phyloP scores from a whole-genome alignment of 169 alveolate genomes.

The Plasmodium relictum region DNA sequence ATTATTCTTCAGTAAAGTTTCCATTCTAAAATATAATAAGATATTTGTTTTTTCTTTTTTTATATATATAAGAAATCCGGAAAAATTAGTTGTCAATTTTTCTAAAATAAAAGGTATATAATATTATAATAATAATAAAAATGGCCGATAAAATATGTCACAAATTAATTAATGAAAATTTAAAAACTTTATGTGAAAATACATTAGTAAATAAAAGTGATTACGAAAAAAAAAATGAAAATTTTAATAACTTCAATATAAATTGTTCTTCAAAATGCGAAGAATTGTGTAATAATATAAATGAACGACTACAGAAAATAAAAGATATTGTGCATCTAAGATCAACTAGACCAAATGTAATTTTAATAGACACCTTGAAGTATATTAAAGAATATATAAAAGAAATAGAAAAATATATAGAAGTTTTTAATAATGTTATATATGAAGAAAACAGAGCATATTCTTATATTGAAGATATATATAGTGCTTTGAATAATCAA shows the following conservation, averaged over 20 bases:
- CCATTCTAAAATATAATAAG: no score
- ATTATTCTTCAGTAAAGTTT: no score
- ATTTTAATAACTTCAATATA: slow-evolving; percentile 18
- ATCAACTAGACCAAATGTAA: slow-evolving; percentile 64
- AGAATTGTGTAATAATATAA: slow-evolving; percentile 72
- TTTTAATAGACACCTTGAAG: slow-evolving; percentile 60
- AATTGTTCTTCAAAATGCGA: slow-evolving; percentile 72
- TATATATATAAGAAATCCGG: no score
- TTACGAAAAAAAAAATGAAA: slow-evolving; percentile 9
- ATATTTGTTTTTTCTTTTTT: no score
- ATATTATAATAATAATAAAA: background rate
- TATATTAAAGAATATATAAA: slow-evolving; percentile 68
- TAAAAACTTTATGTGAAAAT: slow-evolving; percentile 52
- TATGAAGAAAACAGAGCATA: slow-evolving; percentile 67
- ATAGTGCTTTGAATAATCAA: slow-evolving; percentile 32
- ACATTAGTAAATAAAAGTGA: slow-evolving; percentile 8
- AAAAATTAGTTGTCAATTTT: background rate
- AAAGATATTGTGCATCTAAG: slow-evolving; percentile 70
- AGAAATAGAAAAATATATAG: slow-evolving; percentile 72
- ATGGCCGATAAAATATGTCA: slow-evolving; percentile 68
- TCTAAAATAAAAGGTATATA: background rate
- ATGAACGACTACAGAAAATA: slow-evolving; percentile 66
- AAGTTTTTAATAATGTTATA: slow-evolving; percentile 53
- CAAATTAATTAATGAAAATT: slow-evolving; percentile 62
- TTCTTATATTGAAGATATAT: slow-evolving; percentile 40